Conservation (phyloP, 2,329 filamentous ascomycete species). For the Metarhizium humberi region DNA sequence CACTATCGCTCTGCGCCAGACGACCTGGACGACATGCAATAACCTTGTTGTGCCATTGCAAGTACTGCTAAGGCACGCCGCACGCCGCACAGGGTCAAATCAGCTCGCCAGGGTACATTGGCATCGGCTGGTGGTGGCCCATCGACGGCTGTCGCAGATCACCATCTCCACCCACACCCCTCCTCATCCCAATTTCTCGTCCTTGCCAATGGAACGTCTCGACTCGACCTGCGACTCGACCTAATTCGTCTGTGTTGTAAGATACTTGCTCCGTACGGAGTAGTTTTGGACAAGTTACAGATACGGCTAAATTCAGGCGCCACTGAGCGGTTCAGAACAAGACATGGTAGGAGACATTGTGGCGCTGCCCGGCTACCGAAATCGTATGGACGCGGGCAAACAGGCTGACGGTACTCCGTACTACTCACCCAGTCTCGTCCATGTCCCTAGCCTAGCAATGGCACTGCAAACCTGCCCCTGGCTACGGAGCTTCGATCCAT, state of each 20-base stretch:
- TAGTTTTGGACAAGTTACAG: neutral
- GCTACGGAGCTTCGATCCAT: conserved; percentile 4
- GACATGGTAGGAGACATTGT: neutral
- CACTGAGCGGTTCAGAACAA: neutral
- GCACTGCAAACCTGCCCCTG: neutral
- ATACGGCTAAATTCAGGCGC: neutral
- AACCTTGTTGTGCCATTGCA: neutral
- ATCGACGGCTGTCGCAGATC: neutral
- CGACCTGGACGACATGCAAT: neutral
- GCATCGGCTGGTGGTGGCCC: neutral
- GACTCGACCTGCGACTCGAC: neutral
- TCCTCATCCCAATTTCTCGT: neutral
- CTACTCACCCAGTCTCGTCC: no score
- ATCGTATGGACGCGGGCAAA: no score
- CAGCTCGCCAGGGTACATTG: neutral
- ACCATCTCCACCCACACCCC: neutral
- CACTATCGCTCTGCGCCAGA: neutral
- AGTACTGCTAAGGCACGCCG: neutral
- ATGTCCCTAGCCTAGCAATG: neutral
- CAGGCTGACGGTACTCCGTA: no score
- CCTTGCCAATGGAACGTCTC: neutral
- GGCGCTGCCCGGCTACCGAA: no score
- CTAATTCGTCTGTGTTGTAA: neutral
- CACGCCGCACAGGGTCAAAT: neutral
- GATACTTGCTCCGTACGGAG: no score